Conservation (phyloP, 129 eudicot species). For the Flaveria trinervia region DNA sequence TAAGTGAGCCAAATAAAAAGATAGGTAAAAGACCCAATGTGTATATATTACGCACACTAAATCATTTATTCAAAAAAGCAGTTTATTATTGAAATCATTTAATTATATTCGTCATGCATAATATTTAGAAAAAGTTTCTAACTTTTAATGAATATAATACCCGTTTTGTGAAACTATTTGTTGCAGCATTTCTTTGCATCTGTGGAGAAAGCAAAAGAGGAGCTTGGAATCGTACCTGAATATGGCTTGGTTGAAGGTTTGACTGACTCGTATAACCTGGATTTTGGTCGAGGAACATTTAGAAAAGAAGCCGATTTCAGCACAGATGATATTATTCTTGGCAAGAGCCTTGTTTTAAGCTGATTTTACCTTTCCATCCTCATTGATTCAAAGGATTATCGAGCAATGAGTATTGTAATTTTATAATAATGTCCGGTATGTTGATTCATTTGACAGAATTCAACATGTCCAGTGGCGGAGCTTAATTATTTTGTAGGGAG, state of each 20-base stretch:
- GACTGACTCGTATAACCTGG: conserved; percentile 76
- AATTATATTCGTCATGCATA: neutral
- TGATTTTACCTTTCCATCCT: conserved; percentile 20
- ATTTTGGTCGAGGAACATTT: conserved; percentile 85
- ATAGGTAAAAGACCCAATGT: conserved; percentile 3
- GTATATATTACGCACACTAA: neutral
- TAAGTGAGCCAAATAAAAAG: neutral
- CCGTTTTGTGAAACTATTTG: neutral
- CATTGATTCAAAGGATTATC: conserved; percentile 19
- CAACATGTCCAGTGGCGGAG: too few species aligned
- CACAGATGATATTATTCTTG: conserved; percentile 86
- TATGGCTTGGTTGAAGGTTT: conserved; percentile 79
- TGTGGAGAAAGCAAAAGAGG: conserved; percentile 80
- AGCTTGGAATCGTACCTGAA: conserved; percentile 80
- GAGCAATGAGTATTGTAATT: conserved; percentile 18
- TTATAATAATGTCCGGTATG: conserved; percentile 32
- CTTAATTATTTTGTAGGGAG: too few species aligned
- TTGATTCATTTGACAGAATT: conserved; percentile 29
- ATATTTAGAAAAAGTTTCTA: neutral
- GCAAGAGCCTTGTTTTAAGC: conserved; percentile 65
- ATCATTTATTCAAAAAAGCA: neutral
- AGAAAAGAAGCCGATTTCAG: conserved; percentile 87
- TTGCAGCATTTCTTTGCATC: conserved; percentile 99
- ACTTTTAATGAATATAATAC: conserved; percentile 1
- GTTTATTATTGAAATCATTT: neutral